phyloP scores from a whole-genome alignment of 805 yeast species.

The Pichia californica region DNA sequence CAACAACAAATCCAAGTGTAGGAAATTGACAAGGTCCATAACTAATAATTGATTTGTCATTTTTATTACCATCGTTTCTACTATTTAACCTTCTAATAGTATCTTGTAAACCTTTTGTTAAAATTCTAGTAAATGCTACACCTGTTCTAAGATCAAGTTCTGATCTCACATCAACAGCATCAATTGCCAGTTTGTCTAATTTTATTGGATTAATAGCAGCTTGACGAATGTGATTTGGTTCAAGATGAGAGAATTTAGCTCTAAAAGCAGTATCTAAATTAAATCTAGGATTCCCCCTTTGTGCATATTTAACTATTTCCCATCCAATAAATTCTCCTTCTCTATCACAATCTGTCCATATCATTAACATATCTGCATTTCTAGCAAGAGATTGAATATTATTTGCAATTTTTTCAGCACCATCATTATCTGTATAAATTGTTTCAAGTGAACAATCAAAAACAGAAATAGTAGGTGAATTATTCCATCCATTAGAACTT shows the following conservation, averaged over 20 bases:
- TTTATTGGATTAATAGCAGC: constrained; percentile 68
- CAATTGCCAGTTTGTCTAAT: constrained; percentile 62
- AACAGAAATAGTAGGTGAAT: constrained; percentile 54
- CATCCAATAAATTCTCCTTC: constrained; percentile 93
- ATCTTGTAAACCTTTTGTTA: constrained; percentile 49
- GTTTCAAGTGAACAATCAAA: constrained; percentile 54
- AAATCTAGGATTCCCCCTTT: constrained; percentile 40
- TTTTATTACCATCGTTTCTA: constrained; percentile 10
- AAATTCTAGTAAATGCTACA: constrained; percentile 75
- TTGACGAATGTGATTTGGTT: constrained; percentile 57
- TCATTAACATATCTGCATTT: constrained; percentile 59
- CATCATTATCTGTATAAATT: constrained; percentile 3
- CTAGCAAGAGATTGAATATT: constrained; percentile 68
- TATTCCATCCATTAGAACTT: constrained; percentile 56
- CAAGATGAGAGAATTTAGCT: constrained; percentile 85
- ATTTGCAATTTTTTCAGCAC: constrained; percentile 40
- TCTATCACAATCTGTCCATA: constrained; percentile 98
- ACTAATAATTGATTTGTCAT: constrained; percentile 37
- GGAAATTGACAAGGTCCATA: constrained; percentile 97
- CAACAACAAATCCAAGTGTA: constrained; percentile 93
- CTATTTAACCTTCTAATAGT: constrained; percentile 1
- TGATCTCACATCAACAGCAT: constrained; percentile 79
- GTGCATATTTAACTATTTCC: constrained; percentile 72
- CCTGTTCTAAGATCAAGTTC: constrained; percentile 91
- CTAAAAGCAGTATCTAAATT: constrained; percentile 50